Base-by-base conservation (phyloP, 2,329 filamentous ascomycete genomes). In the Arthroderma sp. region DNA sequence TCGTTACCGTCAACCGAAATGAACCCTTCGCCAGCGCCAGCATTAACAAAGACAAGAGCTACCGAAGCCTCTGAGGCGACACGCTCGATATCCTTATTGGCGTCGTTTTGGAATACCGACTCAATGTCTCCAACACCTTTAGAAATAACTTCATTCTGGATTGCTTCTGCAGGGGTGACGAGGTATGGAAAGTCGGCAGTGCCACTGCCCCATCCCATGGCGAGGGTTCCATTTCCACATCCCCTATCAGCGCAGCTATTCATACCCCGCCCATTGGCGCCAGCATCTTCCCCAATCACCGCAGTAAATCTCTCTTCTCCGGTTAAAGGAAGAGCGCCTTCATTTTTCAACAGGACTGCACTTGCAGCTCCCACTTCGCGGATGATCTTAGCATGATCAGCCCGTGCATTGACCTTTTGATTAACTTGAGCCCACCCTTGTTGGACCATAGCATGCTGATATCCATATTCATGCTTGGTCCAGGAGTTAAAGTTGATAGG, bases 271-370 rank as follows among this genome's bases (percentile, higher is more conserved):
- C 74, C 70, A 58, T 84, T 89, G 10, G 80, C 72, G 1, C 83
- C 83, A 10, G 87, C 83, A 61, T 96, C 89, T 42, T 86, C 80
- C 15, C 89, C 89, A 54, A 95, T 75, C 43, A 87, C 78, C 11
- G 77, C 83, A 29, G 88, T 67, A 55, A 84, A 83, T 56, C 76
- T 81, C 53, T 89, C 84, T 59, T 80, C 78, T 27, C 72, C 64
- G 47, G 77, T 80, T n/a, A 95, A 71, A 0, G 89, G 88, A 30
- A 96, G 69, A 2, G 73, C 72, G 9, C 80, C 79, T 3, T 71
- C 69, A 64, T 96, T 95, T 74, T 96, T 98, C 51, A 98, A 71
- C 7, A 98, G 70, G 5, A 98, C 87, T 2, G 82, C 87, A 10
- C 84, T 86, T 62, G 84, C 83, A 42, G 83, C 81, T 9, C 77